Evolutionary conservation across 768 basidiomycete species (phyloP).

Genomic region (Multifurca ochricompacta): DNA sequence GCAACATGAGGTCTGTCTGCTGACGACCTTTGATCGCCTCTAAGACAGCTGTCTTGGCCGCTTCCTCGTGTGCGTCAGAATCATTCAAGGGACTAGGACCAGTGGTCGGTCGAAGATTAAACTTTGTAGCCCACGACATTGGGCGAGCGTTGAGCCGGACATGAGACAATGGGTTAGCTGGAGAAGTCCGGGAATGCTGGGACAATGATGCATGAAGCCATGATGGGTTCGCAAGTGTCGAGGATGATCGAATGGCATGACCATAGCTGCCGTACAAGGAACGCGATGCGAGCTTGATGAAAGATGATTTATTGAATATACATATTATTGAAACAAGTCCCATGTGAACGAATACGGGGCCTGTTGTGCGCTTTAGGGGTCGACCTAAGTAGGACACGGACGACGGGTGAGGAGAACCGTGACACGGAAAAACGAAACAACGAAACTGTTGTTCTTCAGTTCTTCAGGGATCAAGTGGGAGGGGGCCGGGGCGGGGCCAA

Average conservation of each 20-base stretch:
- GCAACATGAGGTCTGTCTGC: constrained; percentile 82
- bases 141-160: constrained; percentile 1
- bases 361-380: too few relatives aligned
- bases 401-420: too few relatives aligned
- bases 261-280: constrained; percentile 1
- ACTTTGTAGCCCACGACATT: constrained; percentile 28
- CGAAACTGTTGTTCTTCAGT: too few relatives aligned
- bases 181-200: constrained; percentile 6
- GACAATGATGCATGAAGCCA: constrained; percentile 11
- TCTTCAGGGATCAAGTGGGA: too few relatives aligned
- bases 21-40: constrained; percentile 84
- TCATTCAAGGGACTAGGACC: constrained; percentile 19
- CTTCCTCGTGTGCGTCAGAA: constrained; percentile 50
- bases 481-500: background rate
- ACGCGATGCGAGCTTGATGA: constrained; percentile 4
- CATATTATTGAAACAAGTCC: constrained; percentile 20
- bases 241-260: constrained; percentile 9
- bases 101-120: constrained; percentile 19
- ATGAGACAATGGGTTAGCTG: background rate
- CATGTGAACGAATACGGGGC: constrained; percentile 30
- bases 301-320: constrained; percentile 29
- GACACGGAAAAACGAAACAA: too few relatives aligned
- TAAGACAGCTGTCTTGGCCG: constrained; percentile 61
- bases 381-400: too few relatives aligned
- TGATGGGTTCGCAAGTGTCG: constrained; percentile 2